Conservation (phyloP, 208 protist species). For the Porcisia deanei region DNA sequence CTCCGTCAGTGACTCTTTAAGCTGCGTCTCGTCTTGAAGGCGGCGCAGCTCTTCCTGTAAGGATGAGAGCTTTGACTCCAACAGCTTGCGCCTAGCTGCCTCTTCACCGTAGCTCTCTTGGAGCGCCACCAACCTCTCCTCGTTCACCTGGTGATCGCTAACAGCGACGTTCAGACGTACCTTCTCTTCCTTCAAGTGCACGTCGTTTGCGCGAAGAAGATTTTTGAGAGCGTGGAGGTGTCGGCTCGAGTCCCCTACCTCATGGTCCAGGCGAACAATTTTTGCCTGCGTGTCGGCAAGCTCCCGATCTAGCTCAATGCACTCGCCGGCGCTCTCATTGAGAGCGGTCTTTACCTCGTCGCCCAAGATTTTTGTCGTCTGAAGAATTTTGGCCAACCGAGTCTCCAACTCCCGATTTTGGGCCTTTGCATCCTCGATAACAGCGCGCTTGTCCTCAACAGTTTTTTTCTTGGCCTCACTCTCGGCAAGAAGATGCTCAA, state of each 20-base stretch:
- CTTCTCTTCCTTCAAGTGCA: slow-evolving; percentile 55
- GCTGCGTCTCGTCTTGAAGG: slow-evolving; percentile 38
- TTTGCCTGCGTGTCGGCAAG: slow-evolving; percentile 49
- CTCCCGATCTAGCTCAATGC: slow-evolving; percentile 62
- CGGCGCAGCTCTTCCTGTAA: slow-evolving; percentile 48
- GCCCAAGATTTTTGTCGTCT: slow-evolving; percentile 43
- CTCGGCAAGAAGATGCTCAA: slow-evolving; percentile 60
- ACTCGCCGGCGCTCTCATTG: slow-evolving; percentile 47
- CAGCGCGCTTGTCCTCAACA: slow-evolving; percentile 43
- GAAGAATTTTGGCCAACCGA: slow-evolving; percentile 48
- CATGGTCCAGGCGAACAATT: slow-evolving; percentile 42
- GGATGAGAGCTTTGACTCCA: slow-evolving; percentile 49
- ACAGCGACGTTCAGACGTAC: slow-evolving; percentile 44
- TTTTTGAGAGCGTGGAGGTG: slow-evolving; percentile 54
- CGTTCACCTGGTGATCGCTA: slow-evolving; percentile 41
- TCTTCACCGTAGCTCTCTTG: slow-evolving; percentile 48
- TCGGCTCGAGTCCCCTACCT: slow-evolving; percentile 50
- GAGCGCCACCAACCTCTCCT: slow-evolving; percentile 38
- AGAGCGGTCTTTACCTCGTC: slow-evolving; percentile 47
- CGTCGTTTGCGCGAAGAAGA: slow-evolving; percentile 42
- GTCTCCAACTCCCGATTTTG: slow-evolving; percentile 57
- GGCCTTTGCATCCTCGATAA: slow-evolving; percentile 44
- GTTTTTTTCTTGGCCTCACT: slow-evolving; percentile 42
- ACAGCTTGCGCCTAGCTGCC: slow-evolving; percentile 35
- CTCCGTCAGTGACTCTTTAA: slow-evolving; percentile 63